Evolutionary conservation across 768 basidiomycete species (phyloP), one percentile per base, ranked within the genome.

Genomic region (Suillus lakei): DNA sequence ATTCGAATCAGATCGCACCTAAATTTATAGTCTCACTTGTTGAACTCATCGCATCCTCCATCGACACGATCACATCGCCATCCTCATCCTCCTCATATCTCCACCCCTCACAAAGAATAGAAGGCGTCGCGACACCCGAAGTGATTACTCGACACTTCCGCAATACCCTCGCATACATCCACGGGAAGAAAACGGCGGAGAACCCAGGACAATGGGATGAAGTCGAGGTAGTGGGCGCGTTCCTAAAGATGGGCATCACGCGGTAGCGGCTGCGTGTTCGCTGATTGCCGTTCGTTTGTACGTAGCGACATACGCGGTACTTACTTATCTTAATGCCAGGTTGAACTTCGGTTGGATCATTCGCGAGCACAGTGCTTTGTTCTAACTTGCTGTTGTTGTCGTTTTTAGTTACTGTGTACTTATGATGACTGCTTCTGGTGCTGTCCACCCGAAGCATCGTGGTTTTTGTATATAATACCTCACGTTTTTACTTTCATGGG

Each of bases 11-110:
- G 94, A 85, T 97, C 63, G 95, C 96, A 36, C 89, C 97, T 13
- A 98, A 98, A 81, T 99, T 97, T 71, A 91, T 99, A 67, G 98
- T 97, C 78, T 95, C 92, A 66, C 86, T 99, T 51, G 95, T 99
- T 21, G 97, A 99, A 72, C 85, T 99, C 23, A 96, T 99, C 77
- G 93, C 95, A 1, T 91, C 92, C 7, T 95, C 92, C 71, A 95
- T 99, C 75, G 98, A 99, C 80, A 89, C 86, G 67, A 93, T 98
- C 70, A 86, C 91, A 43, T 91, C 92, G 1, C 89, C 91, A 21
- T 66, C 71, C 0, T 75, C 67, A 0, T 69, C 73, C 0, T 48
- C 72, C 1, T 76, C 75, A 1, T 93, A 96, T 73, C 87, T 95
- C 2, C 95, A 97, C 71, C 93, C 95, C 0, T 90, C 93, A 0